Conservation (phyloP, 2,329 filamentous ascomycete genomes). For the Talaromyces sp. region DNA sequence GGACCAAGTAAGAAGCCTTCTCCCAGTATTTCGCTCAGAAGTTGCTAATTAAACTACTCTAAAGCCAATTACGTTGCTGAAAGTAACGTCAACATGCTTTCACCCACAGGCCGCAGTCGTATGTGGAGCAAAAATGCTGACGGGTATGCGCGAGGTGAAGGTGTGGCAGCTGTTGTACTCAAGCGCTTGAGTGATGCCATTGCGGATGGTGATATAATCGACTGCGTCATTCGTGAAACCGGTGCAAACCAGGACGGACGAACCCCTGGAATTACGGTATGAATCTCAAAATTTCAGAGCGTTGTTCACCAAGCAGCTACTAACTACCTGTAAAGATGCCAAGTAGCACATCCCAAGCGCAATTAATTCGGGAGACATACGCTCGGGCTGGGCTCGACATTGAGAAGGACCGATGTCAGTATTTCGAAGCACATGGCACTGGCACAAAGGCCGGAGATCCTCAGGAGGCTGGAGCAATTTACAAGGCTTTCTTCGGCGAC, state of each 20-base stretch:
- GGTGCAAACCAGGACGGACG: conserved; percentile 32
- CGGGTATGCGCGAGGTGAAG: conserved; percentile 53
- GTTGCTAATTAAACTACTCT: neutral
- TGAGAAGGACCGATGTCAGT: conserved; percentile 30
- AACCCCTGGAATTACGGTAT: conserved; percentile 30
- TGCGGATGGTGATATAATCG: conserved; percentile 41
- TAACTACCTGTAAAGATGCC: conserved; percentile 43
- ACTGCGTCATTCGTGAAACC: conserved; percentile 33
- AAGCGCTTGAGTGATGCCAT: conserved; percentile 50
- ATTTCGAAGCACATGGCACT: conserved; percentile 44
- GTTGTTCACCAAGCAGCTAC: conserved; percentile 25
- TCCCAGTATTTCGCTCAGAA: too few species aligned
- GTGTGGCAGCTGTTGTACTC: conserved; percentile 48
- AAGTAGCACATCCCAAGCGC: conserved; percentile 32
- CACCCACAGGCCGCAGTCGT: conserved; percentile 52
- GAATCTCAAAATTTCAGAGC: conserved; percentile 17
- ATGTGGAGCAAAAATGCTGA: conserved; percentile 46
- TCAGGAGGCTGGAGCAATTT: conserved; percentile 14
- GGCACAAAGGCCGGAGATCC: conserved; percentile 29
- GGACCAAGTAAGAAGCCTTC: neutral
- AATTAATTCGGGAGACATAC: conserved; percentile 38
- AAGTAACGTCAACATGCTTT: conserved; percentile 45
- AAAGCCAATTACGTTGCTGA: conserved; percentile 8
- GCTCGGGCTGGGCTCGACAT: conserved; percentile 33
- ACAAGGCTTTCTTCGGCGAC: conserved; percentile 9